These are phyloP conservation scores for Pulveroboletus ridleyi DNA, from an alignment of 1,284 basidiomycete species.

Conservation along the genomic window DNA sequence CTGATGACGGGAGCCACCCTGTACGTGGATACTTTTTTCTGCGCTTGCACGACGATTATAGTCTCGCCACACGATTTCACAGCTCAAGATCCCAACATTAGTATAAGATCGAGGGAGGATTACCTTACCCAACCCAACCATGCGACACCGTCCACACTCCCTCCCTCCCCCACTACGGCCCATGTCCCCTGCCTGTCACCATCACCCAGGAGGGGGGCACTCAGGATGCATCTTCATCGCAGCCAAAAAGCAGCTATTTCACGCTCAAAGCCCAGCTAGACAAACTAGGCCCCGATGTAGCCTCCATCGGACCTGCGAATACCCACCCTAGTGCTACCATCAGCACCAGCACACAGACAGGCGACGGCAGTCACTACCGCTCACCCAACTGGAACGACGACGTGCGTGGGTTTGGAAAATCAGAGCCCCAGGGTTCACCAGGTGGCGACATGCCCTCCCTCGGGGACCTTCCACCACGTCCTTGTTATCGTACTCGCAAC, in stretches of 20 bases:
- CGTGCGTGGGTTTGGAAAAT: conserved; percentile 57
- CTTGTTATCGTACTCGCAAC: conserved; percentile 44
- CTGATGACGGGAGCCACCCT: conserved; percentile 44
- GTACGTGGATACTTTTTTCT: conserved; percentile 41
- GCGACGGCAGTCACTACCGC: conserved; percentile 11
- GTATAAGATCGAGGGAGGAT: conserved; percentile 46
- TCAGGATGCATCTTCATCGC: conserved; percentile 28
- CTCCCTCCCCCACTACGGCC: too few relatives aligned
- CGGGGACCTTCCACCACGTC: conserved; percentile 40
- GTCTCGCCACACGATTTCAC: conserved; percentile 7
- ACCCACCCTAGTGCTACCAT: not conserved
- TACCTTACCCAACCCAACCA: too few relatives aligned
- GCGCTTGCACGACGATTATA: not conserved
- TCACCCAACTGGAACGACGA: conserved; percentile 65
- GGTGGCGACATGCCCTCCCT: conserved; percentile 30
- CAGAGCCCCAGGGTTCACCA: conserved; percentile 40
- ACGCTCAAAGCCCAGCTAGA: conserved; percentile 65
- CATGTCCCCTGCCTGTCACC: too few relatives aligned
- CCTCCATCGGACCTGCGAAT: conserved; percentile 1
- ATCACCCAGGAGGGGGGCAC: too few relatives aligned
- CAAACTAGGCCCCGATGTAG: conserved; percentile 40
- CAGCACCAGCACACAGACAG: conserved; percentile 2
- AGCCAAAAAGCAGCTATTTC: conserved; percentile 57
- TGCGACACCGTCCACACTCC: too few relatives aligned
- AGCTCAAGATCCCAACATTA: conserved; percentile 37